phyloP scores from a whole-genome alignment of 495 filamentous ascomycete genomes.

The Aspergillus conjunctus region DNA sequence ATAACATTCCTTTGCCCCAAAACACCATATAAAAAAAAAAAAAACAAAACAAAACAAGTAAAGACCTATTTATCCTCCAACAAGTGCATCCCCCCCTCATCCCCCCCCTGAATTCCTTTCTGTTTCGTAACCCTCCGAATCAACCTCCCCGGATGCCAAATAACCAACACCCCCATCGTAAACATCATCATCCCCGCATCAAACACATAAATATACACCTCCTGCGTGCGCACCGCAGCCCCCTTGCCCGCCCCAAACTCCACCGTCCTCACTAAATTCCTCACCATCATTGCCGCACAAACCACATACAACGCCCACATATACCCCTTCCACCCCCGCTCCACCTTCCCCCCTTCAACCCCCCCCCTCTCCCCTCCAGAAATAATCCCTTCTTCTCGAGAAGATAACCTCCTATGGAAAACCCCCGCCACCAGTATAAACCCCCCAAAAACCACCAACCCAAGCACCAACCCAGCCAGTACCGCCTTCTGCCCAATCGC shows the following conservation, averaged over 20 bases:
- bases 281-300: constrained; percentile 40
- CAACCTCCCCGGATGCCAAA: constrained; percentile 40
- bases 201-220: constrained; percentile 46
- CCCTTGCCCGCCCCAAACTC: constrained; percentile 37
- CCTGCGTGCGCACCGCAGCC: constrained; percentile 30
- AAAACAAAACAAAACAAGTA: background rate
- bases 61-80: constrained; percentile 7
- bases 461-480: constrained; percentile 36
- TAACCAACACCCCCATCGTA: constrained; percentile 27
- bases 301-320: constrained; percentile 45
- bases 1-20: no score
- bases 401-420: constrained; percentile 29
- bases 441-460: constrained; percentile 33
- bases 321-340: constrained; percentile 32
- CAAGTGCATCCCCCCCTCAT: background rate
- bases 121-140: constrained; percentile 26
- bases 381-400: no score
- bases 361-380: no score
- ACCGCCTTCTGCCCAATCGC: constrained; percentile 38
- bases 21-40: background rate
- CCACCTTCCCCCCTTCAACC: constrained; percentile 12
- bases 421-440: constrained; percentile 32
- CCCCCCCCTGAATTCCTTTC: background rate
- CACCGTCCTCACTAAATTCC: constrained; percentile 45
- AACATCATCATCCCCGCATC: constrained; percentile 40